Conservation (phyloP, 1,284 basidiomycete species). For the Cryptococcus jaspeensis region DNA sequence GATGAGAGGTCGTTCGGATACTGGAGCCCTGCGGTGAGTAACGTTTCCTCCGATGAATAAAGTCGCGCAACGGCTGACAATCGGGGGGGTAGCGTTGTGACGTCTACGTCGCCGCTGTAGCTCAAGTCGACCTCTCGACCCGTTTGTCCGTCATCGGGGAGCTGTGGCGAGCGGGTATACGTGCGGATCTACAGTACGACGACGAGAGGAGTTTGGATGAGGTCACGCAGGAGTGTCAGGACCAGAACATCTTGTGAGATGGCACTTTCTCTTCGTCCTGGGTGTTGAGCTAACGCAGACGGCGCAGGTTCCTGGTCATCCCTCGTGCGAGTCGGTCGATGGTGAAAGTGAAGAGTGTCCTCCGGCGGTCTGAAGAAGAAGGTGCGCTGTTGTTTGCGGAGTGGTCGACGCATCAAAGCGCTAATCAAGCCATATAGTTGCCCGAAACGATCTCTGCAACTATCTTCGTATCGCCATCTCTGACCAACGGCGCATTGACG, state of each 20-base stretch:
- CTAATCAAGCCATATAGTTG: conserved; percentile 27
- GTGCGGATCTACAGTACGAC: conserved; percentile 59
- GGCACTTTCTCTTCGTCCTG: background rate
- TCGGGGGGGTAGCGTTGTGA: conserved; percentile 53
- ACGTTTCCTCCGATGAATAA: background rate
- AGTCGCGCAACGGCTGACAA: background rate
- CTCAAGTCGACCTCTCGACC: conserved; percentile 52
- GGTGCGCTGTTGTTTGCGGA: conserved; percentile 20
- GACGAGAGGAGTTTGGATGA: conserved; percentile 46
- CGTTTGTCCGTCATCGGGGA: conserved; percentile 56
- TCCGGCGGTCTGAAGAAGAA: conserved; percentile 45
- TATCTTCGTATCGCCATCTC: conserved; percentile 42
- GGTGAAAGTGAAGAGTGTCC: conserved; percentile 45
- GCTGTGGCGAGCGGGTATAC: conserved; percentile 57
- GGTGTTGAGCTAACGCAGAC: background rate
- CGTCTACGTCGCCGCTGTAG: conserved; percentile 57
- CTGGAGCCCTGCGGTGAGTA: conserved; percentile 42
- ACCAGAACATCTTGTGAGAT: conserved; percentile 50
- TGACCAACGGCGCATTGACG: conserved; percentile 50
- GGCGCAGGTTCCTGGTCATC: conserved; percentile 45
- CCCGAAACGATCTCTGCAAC: conserved; percentile 41
- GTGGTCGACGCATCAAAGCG: background rate
- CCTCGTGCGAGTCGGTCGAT: conserved; percentile 41
- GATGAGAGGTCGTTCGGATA: conserved; percentile 54
- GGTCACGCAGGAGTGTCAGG: conserved; percentile 46